Percentiles rank a stretch among this genome's conserved stretches.
These are phyloP conservation scores for Pueraria montana DNA, from an alignment of 306 rosid genomes.

Conservation along the genomic window DNA sequence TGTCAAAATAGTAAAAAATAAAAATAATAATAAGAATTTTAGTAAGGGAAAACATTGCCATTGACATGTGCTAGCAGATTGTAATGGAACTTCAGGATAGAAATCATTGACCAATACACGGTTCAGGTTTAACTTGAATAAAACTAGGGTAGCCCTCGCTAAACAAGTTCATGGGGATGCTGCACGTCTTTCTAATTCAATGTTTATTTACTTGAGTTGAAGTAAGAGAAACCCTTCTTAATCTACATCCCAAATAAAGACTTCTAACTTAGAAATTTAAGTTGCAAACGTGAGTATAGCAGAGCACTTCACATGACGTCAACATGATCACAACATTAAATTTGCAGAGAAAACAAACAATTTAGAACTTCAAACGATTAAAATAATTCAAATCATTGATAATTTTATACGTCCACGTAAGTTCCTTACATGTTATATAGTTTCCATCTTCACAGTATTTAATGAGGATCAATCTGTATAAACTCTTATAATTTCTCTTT, in stretches of 20 bases:
- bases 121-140: constrained; percentile 18
- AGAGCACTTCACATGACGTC: not conserved
- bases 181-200: not conserved
- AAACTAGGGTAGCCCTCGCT: not conserved
- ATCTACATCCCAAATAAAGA: not conserved
- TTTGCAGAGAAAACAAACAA: not conserved
- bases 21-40: not conserved
- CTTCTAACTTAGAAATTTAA: constrained; percentile 12
- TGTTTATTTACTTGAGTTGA: not conserved
- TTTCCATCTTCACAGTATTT: not conserved
- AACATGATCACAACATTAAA: constrained; percentile 24
- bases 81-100: not conserved
- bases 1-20: constrained; percentile 16
- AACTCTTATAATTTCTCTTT: not conserved
- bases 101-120: not conserved
- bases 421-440: not conserved
- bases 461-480: not conserved
- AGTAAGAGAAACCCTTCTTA: constrained; percentile 3
- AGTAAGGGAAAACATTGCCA: constrained; percentile 6
- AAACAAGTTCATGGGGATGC: not conserved
- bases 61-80: not conserved
- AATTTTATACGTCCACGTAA: not conserved
- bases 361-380: not conserved
- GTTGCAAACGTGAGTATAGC: not conserved
- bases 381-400: not conserved